Evolutionary conservation across 352 stramenopile species (phyloP).

Genomic region (Pythium phragmiticola): DNA sequence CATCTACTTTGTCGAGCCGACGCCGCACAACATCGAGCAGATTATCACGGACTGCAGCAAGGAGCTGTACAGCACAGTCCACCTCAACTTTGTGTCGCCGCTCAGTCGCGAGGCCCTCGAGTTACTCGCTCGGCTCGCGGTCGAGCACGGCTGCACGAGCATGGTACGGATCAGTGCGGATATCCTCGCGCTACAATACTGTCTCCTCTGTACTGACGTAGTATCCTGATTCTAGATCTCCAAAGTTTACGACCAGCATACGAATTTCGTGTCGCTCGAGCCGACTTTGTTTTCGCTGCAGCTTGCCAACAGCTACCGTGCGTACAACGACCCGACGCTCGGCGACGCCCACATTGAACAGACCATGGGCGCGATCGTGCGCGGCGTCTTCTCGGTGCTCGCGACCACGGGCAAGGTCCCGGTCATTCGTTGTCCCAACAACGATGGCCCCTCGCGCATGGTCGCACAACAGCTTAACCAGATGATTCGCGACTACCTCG

Average conservation of each 20-base stretch:
- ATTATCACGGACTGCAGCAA: conserved; percentile 94
- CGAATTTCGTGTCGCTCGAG: conserved; percentile 97
- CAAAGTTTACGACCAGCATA: conserved; percentile 97
- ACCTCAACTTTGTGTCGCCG: conserved; percentile 95
- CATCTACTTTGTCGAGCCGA: conserved; percentile 97
- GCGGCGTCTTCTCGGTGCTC: conserved; percentile 92
- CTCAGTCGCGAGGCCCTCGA: conserved; percentile 87
- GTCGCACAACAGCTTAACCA: conserved; percentile 93
- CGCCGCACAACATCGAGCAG: conserved; percentile 91
- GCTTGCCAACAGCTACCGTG: conserved; percentile 89
- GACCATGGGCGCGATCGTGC: conserved; percentile 65
- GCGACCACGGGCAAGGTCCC: conserved; percentile 92
- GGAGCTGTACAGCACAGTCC: conserved; percentile 90
- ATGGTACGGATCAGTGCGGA: conserved; percentile 40
- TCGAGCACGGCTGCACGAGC: conserved; percentile 73
- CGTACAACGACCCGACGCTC: conserved; percentile 91
- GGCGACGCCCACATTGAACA: conserved; percentile 81
- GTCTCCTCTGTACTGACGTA: background rate
- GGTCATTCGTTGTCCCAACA: conserved; percentile 93
- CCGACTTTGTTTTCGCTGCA: conserved; percentile 94
- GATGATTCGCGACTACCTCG: conserved; percentile 74
- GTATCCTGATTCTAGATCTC: conserved; percentile 56
- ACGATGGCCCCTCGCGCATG: conserved; percentile 95
- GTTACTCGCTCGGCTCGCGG: conserved; percentile 73
- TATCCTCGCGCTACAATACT: background rate